These are phyloP conservation scores for Umbelopsis sp. DNA, from an alignment of 371 early-diverging fungal species.

Conservation along the genomic window DNA sequence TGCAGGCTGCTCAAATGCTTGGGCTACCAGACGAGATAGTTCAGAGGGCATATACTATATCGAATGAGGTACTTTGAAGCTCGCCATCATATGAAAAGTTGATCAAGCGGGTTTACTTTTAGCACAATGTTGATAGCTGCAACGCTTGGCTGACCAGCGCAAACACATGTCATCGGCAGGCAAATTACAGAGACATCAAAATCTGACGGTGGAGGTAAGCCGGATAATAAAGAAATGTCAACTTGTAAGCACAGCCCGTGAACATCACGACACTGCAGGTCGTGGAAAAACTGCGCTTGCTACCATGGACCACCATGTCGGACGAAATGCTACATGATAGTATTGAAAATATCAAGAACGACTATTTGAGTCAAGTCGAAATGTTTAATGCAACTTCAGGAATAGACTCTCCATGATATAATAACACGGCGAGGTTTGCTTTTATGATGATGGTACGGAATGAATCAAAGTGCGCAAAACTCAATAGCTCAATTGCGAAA, in stretches of 20 bases:
- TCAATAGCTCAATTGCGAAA: background rate
- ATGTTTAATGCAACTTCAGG: background rate
- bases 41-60: conserved; percentile 39
- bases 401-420: background rate
- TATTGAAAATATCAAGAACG: background rate
- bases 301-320: background rate
- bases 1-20: conserved; percentile 55
- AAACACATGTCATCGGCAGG: background rate
- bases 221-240: background rate
- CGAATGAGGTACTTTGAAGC: conserved; percentile 25
- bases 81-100: background rate
- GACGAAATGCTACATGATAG: background rate
- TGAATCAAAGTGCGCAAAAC: background rate
- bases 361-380: background rate
- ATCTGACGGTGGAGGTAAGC: background rate
- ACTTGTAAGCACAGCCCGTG: background rate
- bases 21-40: conserved; percentile 43
- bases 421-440: background rate
- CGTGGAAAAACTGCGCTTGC: background rate
- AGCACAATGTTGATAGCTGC: background rate
- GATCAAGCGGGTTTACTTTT: too few species aligned
- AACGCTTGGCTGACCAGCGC: background rate
- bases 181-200: background rate
- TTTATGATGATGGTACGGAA: background rate
- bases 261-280: background rate